Percentiles rank a stretch among this genome's conserved stretches.
These are phyloP conservation scores for Leccinum variicolor DNA, from an alignment of 768 basidiomycete species.

Conservation along the genomic window DNA sequence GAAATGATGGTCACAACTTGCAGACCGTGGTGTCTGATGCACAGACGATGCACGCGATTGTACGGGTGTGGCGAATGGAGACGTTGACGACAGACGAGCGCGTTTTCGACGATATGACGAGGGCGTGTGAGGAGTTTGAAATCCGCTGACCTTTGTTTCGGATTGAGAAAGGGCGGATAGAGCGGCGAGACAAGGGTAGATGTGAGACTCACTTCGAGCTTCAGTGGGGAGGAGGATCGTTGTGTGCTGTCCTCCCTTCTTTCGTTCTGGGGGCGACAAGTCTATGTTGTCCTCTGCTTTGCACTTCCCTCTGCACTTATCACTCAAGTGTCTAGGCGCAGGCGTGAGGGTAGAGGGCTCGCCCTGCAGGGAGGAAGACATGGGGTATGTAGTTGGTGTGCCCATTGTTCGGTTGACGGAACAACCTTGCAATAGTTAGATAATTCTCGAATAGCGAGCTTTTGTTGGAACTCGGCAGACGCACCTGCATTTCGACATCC, in stretches of 20 bases:
- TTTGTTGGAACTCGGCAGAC: conserved; percentile 11
- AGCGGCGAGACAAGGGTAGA: conserved; percentile 17
- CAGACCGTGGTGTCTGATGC: conserved; percentile 24
- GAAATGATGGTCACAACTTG: conserved; percentile 15
- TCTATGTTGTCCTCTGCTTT: conserved; percentile 75
- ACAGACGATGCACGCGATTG: conserved; percentile 31
- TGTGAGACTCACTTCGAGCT: conserved; percentile 49
- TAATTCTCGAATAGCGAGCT: too few species aligned
- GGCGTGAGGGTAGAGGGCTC: conserved; percentile 34
- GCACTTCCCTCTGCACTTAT: conserved; percentile 55
- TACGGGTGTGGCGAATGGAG: conserved; percentile 32
- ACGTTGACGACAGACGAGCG: conserved; percentile 49
- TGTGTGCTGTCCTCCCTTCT: conserved; percentile 46
- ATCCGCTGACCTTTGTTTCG: conserved; percentile 47
- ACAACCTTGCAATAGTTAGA: conserved; percentile 28
- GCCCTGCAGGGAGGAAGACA: conserved; percentile 15
- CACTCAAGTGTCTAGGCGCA: conserved; percentile 29
- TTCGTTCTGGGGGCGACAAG: conserved; percentile 62
- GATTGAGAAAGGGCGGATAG: conserved; percentile 24
- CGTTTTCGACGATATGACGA: conserved; percentile 75
- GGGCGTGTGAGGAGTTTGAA: conserved; percentile 55
- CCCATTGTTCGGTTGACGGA: conserved; percentile 38
- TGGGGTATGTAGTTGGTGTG: conserved; percentile 12
- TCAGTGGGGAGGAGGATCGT: conserved; percentile 60
- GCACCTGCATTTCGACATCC: conserved; percentile 75